These are phyloP conservation scores for Pseudonectria buxi DNA, from an alignment of 2,329 filamentous ascomycete species.

Conservation along the genomic window DNA sequence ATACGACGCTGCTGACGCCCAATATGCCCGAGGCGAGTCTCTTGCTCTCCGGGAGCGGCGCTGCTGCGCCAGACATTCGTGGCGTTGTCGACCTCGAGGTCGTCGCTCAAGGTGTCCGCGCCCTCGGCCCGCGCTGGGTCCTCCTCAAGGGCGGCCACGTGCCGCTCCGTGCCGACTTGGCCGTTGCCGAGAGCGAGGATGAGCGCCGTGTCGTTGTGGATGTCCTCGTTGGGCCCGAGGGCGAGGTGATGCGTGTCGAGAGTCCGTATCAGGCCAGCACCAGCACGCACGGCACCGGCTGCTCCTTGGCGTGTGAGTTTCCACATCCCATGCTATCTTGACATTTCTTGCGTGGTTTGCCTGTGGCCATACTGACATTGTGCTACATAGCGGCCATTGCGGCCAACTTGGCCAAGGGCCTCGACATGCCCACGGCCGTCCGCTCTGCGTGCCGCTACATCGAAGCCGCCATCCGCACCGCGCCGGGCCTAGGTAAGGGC, in stretches of 20 bases:
- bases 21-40: constrained; percentile 70
- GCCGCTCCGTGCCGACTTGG: constrained; percentile 62
- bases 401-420: constrained; percentile 59
- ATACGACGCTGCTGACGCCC: constrained; percentile 65
- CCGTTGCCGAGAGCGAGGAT: constrained; percentile 48
- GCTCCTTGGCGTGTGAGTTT: constrained; percentile 77
- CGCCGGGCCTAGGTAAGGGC: constrained; percentile 56
- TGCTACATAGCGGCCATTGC: constrained; percentile 57
- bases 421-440: constrained; percentile 53
- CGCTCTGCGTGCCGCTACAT: constrained; percentile 63
- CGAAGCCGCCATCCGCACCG: constrained; percentile 62
- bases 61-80: constrained; percentile 35
- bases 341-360: not conserved
- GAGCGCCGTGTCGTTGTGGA: constrained; percentile 68
- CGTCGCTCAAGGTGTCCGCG: constrained; percentile 59
- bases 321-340: not conserved
- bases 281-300: constrained; percentile 93
- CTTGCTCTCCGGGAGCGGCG: constrained; percentile 49
- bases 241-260: constrained; percentile 55
- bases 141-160: constrained; percentile 86
- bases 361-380: not conserved
- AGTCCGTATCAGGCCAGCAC: constrained; percentile 64
- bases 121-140: constrained; percentile 70
- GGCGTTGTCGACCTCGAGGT: constrained; percentile 59
- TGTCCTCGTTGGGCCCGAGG: constrained; percentile 59